Percentiles rank a stretch among this genome's conserved stretches.
phyloP scores from a whole-genome alignment of 139 green algal species.

The Deuterostichococcus epilithicus region DNA sequence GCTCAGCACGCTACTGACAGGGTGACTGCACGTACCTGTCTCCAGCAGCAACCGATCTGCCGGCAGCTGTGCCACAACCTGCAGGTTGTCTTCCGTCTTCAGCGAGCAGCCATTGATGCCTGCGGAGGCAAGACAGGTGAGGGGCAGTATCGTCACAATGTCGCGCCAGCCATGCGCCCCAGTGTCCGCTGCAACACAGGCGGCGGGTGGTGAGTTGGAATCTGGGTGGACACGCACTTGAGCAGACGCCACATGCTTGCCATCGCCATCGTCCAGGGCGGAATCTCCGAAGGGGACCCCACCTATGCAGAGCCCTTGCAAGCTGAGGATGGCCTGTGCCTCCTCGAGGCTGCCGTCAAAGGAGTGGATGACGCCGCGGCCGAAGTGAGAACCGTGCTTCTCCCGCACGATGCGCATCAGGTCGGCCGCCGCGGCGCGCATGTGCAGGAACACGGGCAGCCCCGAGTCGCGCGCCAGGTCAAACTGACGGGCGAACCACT shows the following conservation, averaged over 20 bases:
- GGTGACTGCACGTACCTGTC: constrained; percentile 40
- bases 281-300: background rate
- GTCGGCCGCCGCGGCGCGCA: constrained; percentile 63
- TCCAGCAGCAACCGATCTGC: constrained; percentile 77
- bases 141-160: too few species aligned
- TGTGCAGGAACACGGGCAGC: constrained; percentile 88
- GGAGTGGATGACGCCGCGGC: constrained; percentile 76
- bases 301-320: constrained; percentile 59
- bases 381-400: constrained; percentile 22
- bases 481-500: constrained; percentile 71
- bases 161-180: too few species aligned
- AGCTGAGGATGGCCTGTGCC: constrained; percentile 46
- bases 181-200: too few species aligned
- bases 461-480: constrained; percentile 39
- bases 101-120: constrained; percentile 88
- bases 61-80: constrained; percentile 57
- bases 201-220: too few species aligned
- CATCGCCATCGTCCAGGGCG: too few species aligned
- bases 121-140: too few species aligned
- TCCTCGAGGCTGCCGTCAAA: constrained; percentile 77
- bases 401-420: constrained; percentile 63
- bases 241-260: too few species aligned
- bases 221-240: too few species aligned
- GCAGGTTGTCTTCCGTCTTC: constrained; percentile 81
- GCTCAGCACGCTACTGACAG: too few species aligned